These are phyloP conservation scores for Agrocybe praecox DNA, from an alignment of 768 basidiomycete species.

Conservation along the genomic window DNA sequence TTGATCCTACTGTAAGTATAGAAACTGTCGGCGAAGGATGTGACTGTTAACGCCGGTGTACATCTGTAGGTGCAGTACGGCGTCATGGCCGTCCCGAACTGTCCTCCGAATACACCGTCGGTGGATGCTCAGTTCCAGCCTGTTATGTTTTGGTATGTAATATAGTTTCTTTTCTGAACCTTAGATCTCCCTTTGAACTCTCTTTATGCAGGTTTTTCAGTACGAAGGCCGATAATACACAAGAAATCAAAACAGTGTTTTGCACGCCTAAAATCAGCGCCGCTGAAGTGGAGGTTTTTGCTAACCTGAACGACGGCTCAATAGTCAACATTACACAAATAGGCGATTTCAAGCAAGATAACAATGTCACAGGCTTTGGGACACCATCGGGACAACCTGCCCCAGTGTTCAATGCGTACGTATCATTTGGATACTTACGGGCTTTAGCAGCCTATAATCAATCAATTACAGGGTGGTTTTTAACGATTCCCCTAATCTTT, in stretches of 20 bases:
- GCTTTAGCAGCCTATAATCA: neutral
- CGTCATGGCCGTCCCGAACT: constrained; percentile 38
- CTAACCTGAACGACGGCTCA: constrained; percentile 43
- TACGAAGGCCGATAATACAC: constrained; percentile 24
- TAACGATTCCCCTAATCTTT: constrained; percentile 36
- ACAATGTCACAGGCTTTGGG: constrained; percentile 52
- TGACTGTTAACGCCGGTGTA: neutral
- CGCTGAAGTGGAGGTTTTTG: constrained; percentile 43
- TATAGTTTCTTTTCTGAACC: neutral
- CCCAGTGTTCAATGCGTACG: constrained; percentile 65
- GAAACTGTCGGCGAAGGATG: neutral
- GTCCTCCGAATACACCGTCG: constrained; percentile 30
- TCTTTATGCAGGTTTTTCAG: constrained; percentile 49
- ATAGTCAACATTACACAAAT: constrained; percentile 37
- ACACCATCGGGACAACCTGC: constrained; percentile 35
- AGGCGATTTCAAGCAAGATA: constrained; percentile 33
- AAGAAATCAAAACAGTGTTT: constrained; percentile 54
- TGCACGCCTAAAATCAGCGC: constrained; percentile 54
- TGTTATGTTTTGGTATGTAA: constrained; percentile 66
- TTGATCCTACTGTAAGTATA: constrained; percentile 37
- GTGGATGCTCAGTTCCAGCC: constrained; percentile 43
- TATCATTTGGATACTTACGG: neutral
- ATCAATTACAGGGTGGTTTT: constrained; percentile 42
- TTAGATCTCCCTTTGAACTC: too few relatives aligned
- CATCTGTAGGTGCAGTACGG: constrained; percentile 47